Percentiles rank a stretch among this genome's conserved stretches.
Conservation (phyloP, 805 yeast genomes). For the Pichia heedii region DNA sequence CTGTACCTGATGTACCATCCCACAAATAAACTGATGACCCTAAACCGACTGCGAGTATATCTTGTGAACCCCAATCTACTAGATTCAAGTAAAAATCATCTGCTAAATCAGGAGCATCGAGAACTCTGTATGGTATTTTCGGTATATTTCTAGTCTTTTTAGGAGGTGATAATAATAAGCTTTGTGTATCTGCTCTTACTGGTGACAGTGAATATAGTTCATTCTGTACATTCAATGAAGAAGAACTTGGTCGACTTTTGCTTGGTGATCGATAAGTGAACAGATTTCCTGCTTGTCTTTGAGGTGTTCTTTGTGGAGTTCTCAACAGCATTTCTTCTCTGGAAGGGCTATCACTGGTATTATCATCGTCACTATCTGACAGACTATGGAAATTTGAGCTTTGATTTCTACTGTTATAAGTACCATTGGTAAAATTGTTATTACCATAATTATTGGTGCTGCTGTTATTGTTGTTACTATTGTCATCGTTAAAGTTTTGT, state of each 20-base stretch:
- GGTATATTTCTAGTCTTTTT: slow-evolving; percentile 70
- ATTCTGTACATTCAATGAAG: slow-evolving; percentile 51
- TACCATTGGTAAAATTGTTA: neutral
- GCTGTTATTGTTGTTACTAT: neutral
- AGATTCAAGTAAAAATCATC: slow-evolving; percentile 90
- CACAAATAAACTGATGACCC: slow-evolving; percentile 84
- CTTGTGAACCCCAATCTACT: slow-evolving; percentile 93
- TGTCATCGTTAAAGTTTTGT: neutral
- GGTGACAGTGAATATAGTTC: slow-evolving; percentile 79
- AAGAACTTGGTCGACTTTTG: slow-evolving; percentile 52
- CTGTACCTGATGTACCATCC: slow-evolving; percentile 81
- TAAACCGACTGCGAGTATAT: slow-evolving; percentile 81
- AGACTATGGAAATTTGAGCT: neutral
- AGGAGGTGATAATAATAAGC: slow-evolving; percentile 69
- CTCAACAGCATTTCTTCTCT: slow-evolving; percentile 17
- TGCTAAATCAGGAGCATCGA: slow-evolving; percentile 92
- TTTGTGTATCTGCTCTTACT: slow-evolving; percentile 81
- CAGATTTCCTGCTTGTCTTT: slow-evolving; percentile 40
- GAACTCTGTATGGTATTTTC: slow-evolving; percentile 82
- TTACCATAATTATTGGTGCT: neutral
- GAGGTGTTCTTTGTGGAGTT: slow-evolving; percentile 27
- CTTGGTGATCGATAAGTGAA: slow-evolving; percentile 71
- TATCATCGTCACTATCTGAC: slow-evolving; percentile 1
- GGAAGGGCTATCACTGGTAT: neutral
- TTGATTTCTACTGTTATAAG: neutral